Evolutionary conservation across 2,329 filamentous ascomycete species (phyloP), one percentile per base, ranked within the genome.

Genomic region (Ascochyta viciae-villosae): DNA sequence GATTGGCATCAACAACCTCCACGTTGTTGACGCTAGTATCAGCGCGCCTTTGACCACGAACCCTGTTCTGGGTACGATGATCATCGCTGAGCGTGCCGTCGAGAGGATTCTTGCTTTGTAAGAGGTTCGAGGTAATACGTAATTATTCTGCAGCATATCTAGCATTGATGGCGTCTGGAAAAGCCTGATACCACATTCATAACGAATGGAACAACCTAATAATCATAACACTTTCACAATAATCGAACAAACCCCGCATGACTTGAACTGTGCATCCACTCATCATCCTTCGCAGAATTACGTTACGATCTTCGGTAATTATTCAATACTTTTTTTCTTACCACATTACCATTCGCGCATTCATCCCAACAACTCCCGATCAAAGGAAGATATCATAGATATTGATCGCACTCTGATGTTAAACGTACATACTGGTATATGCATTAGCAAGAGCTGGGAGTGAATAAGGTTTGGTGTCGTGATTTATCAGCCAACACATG

Each of bases 11-110:
- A 56, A 74, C 1, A 85, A 85, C 62, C 66, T 85, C 23, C 78
- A 82, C 54, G 81, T 85, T 1, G 75, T 84, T 3, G 82, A 85
- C 64, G 79, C 77, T 0, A 81, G 78, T 33, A 82, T 84, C 35
- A 58, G 83, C 7, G 67, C 77, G 27, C 82, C 82, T 0, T 65
- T 85, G 62, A 83, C 81, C 0, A 81, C 82, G 1, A 85, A 85
- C 62, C 83, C 83, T 1, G 81, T 82, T 60, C 81, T 84, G 66
- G 82, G 81, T 0, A 76, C 83, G 24, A 84, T 85, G 81, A 78
- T 82, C 19, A 82, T 80, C 4, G 83, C 77, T 0, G 83, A 85
- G 73, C 78, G 76, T 60, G 83, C 78, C 1, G 76, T 78, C 3
- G 82, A 84, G 69, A 73, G 79, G 61, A 82, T 85, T 61, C 66